phyloP scores from a whole-genome alignment of 2,329 filamentous ascomycete genomes.

The Fusarium sp. region DNA sequence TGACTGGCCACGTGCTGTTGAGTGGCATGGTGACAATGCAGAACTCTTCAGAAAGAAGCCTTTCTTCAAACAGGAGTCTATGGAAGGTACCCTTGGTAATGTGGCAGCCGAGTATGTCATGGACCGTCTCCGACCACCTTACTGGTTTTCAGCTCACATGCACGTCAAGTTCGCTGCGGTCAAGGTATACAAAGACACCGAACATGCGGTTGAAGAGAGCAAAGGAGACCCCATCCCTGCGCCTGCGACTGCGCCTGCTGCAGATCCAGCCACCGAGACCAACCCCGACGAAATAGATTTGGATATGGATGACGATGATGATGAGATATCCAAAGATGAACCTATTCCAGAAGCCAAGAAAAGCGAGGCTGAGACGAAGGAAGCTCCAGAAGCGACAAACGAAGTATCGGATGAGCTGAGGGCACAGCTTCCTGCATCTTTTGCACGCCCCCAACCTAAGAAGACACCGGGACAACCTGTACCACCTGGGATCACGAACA shows the following conservation, averaged over 20 bases:
- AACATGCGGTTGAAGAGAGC: slow-evolving; percentile 37
- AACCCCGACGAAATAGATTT: slow-evolving; percentile 81
- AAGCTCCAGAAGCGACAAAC: slow-evolving; percentile 37
- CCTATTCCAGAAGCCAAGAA: slow-evolving; percentile 2
- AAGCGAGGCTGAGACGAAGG: slow-evolving; percentile 3
- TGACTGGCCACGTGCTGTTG: slow-evolving; percentile 91
- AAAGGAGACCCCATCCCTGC: slow-evolving; percentile 1
- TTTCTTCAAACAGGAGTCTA: slow-evolving; percentile 80
- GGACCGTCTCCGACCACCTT: slow-evolving; percentile 81
- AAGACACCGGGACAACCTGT: slow-evolving; percentile 70
- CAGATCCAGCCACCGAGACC: slow-evolving; percentile 36
- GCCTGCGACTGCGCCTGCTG: neutral
- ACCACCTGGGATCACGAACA: slow-evolving; percentile 81
- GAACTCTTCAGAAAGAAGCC: slow-evolving; percentile 79
- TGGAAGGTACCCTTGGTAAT: slow-evolving; percentile 81
- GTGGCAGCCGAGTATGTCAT: slow-evolving; percentile 83
- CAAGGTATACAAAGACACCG: slow-evolving; percentile 65
- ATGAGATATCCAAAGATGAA: slow-evolving; percentile 2
- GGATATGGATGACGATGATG: slow-evolving; percentile 69
- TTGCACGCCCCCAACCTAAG: slow-evolving; percentile 62
- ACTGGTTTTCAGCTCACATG: slow-evolving; percentile 95
- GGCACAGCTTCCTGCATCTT: slow-evolving; percentile 81
- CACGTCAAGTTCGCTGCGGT: slow-evolving; percentile 87
- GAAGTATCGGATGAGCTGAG: slow-evolving; percentile 73
- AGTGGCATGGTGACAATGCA: slow-evolving; percentile 78